Base-by-base conservation (phyloP, 495 filamentous ascomycete genomes). In the Penicillium lividum region DNA sequence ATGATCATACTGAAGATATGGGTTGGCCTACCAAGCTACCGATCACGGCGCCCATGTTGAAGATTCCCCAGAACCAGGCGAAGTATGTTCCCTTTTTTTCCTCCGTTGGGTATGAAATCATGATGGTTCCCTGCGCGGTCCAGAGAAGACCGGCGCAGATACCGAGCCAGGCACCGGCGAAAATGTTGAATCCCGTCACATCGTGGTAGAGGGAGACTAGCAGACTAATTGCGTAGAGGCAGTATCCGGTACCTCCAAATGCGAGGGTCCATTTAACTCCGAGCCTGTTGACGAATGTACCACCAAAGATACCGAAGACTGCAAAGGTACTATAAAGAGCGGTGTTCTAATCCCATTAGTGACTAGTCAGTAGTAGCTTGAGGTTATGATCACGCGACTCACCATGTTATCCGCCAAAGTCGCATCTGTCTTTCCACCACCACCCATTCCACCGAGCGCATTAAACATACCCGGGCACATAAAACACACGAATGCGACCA, bases 381-480 rank as follows among this genome's bases (percentile, higher is more conserved):
- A 22, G 22, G 22, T 22, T 22, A 22, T 22, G 22, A 22, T 22
- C 22, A 22, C 22, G 22, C 22, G 6, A 16, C 63, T 66, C 53
- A 72, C 71, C 54, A 69, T 75, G 8, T 61, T 48, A 16, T 76
- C 76, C 45, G 70, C 72, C 40, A 73, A 64, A 10, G 44, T 59
- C 8, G 71, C 54, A 60, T 79, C 70, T 13, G 79, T 57, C 59
- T 76, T 71, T 52, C 80, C 80, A 53, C 70, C 80, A 52, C 80
- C 80, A 34, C 80, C 80, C 49, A 83, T 68, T 46, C 80, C 80
- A 53, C 65, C 69, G 53, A 82, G 66, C 27, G 80, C 89, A 69
- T 92, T 93, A 76, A 87, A 92, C 81, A 82, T 83, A 66, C 88
- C 88, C 22, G 90, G 89, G 68, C 90, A 92, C 54, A 92, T 68